Percentiles rank a stretch among this genome's conserved stretches.
Conservation (phyloP, 2,329 filamentous ascomycete genomes). For the Ceratocystis smalleyi region DNA sequence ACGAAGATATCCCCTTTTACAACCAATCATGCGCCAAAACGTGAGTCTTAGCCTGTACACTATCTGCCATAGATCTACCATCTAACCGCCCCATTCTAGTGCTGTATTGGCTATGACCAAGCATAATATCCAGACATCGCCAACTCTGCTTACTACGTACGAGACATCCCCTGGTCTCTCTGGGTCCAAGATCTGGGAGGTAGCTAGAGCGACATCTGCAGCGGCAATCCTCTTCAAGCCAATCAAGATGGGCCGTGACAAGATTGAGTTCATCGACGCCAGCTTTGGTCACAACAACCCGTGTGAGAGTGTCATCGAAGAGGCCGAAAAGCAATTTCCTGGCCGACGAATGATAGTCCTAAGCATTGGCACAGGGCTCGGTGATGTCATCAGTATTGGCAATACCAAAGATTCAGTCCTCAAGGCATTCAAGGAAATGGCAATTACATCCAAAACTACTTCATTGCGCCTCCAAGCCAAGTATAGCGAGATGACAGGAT, state of each 20-base stretch:
- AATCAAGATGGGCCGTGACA: conserved; percentile 21
- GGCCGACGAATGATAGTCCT: conserved; percentile 17
- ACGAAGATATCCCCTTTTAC: background rate
- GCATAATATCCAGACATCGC: conserved; percentile 14
- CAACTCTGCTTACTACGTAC: conserved; percentile 21
- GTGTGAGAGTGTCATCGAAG: conserved; percentile 21
- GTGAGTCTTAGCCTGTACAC: background rate
- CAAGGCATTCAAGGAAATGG: background rate
- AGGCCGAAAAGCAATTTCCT: conserved; percentile 21
- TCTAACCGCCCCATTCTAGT: background rate
- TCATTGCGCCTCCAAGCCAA: conserved; percentile 9
- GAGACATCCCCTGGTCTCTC: conserved; percentile 18
- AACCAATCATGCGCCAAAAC: background rate
- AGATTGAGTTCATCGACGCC: conserved; percentile 22
- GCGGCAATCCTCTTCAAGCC: conserved; percentile 23
- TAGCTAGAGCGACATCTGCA: conserved; percentile 22
- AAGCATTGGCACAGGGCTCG: conserved; percentile 22
- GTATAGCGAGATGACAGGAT: conserved; percentile 18
- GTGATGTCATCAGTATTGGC: conserved; percentile 18
- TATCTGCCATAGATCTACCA: background rate
- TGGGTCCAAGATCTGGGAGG: conserved; percentile 22
- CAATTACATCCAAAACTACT: background rate
- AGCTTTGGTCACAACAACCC: conserved; percentile 24
- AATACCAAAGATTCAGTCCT: conserved; percentile 5
- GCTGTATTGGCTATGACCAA: background rate